phyloP scores from a whole-genome alignment of 805 yeast species.

The Ogataea wickerhamii region DNA sequence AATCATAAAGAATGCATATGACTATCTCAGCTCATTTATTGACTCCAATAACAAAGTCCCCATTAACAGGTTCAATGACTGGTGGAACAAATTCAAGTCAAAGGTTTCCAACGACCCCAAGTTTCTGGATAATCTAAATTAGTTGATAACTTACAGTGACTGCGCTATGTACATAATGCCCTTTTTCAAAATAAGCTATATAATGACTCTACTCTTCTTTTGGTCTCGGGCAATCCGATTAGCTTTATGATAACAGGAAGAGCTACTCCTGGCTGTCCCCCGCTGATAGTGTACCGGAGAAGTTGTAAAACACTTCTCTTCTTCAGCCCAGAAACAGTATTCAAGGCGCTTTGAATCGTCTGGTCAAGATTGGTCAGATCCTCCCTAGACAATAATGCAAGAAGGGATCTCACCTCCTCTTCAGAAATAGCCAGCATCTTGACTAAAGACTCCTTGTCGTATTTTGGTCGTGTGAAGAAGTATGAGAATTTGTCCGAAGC shows the following conservation, averaged over 20 bases:
- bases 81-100: slow-evolving; percentile 91
- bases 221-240: slow-evolving; percentile 44
- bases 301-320: slow-evolving; percentile 51
- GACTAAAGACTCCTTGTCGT: slow-evolving; percentile 17
- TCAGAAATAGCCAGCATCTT: slow-evolving; percentile 18
- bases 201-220: slow-evolving; percentile 22
- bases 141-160: too few relatives aligned
- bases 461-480: slow-evolving; percentile 40
- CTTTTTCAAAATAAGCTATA: slow-evolving; percentile 1
- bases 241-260: slow-evolving; percentile 55
- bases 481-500: slow-evolving; percentile 41
- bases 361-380: slow-evolving; percentile 14
- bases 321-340: slow-evolving; percentile 13
- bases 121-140: slow-evolving; percentile 55
- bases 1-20: slow-evolving; percentile 89
- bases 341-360: slow-evolving; percentile 5
- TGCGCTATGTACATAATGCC: too few relatives aligned
- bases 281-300: slow-evolving; percentile 66
- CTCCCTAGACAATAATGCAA: slow-evolving; percentile 3
- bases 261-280: slow-evolving; percentile 65
- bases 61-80: slow-evolving; percentile 80
- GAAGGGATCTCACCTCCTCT: not conserved
- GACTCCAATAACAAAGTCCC: slow-evolving; percentile 79
- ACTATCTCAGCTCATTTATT: slow-evolving; percentile 82
- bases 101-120: slow-evolving; percentile 78